These are phyloP conservation scores for Vanrija sp. DNA, from an alignment of 1,284 basidiomycete genomes.

Conservation along the genomic window DNA sequence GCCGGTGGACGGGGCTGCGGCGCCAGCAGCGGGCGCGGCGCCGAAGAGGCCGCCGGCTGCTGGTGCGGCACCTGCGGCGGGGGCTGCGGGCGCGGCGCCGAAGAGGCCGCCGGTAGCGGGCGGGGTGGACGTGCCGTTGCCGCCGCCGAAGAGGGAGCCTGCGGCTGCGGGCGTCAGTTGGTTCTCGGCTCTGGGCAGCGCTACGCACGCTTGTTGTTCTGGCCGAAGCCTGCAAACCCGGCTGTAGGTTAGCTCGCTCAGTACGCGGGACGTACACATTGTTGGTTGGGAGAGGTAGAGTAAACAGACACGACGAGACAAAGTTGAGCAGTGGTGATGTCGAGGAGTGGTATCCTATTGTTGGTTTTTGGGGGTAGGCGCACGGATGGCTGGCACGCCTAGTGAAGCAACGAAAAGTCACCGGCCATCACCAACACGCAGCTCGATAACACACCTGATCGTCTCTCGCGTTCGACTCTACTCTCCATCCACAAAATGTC, in stretches of 20 bases:
- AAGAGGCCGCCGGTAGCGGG: conserved; percentile 1
- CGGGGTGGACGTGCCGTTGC: conserved; percentile 13
- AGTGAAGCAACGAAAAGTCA: not conserved
- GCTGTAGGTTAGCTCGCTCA: conserved; percentile 16
- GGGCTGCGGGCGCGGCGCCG: conserved; percentile 2
- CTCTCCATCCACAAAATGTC: conserved; percentile 25
- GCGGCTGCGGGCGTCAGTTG: conserved; percentile 16
- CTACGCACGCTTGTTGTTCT: conserved; percentile 24
- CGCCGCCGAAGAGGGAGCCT: conserved; percentile 27
- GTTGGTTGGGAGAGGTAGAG: not conserved
- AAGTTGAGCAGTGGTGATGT: not conserved
- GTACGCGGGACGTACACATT: conserved; percentile 3
- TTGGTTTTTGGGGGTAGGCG: not conserved
- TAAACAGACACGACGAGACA: not conserved
- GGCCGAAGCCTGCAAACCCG: conserved; percentile 39
- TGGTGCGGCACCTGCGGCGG: conserved; percentile 1
- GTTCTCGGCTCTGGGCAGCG: not conserved
- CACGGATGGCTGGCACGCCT: not conserved
- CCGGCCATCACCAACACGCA: not conserved
- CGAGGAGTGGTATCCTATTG: not conserved
- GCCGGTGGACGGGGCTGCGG: conserved; percentile 17
- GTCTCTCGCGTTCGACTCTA: too few relatives aligned
- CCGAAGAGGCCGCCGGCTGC: conserved; percentile 19
- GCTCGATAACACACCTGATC: too few relatives aligned
- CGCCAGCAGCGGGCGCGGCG: conserved; percentile 11